These are phyloP conservation scores for Biscutella laevigata DNA, from an alignment of 441 rosid genomes.

Conservation along the genomic window DNA sequence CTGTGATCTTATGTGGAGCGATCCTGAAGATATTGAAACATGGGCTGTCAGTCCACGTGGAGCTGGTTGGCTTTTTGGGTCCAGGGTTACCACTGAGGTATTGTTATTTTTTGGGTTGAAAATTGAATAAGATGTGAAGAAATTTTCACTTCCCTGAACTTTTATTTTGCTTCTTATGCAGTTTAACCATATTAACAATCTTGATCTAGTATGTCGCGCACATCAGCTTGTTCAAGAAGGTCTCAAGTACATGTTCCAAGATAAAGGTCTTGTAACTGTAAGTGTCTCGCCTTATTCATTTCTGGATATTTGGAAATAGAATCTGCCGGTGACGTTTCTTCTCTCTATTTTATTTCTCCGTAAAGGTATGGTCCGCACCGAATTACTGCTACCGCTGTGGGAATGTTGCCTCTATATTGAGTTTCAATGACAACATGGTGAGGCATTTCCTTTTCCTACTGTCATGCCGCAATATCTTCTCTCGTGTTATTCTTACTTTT, in stretches of 20 bases:
- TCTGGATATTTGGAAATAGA: conserved; percentile 2
- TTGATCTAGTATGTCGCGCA: conserved; percentile 95
- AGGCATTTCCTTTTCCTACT: conserved; percentile 24
- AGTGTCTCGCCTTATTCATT: conserved; percentile 21
- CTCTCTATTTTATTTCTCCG: conserved; percentile 19
- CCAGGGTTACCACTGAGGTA: conserved; percentile 97
- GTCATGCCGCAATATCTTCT: background rate
- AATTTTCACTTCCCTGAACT: conserved; percentile 10
- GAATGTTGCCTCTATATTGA: conserved; percentile 95
- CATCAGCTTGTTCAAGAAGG: conserved; percentile 99
- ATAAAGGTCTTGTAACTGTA: conserved; percentile 98
- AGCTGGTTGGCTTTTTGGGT: conserved; percentile 99
- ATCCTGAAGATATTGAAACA: conserved; percentile 99
- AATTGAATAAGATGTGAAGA: background rate
- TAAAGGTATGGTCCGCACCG: conserved; percentile 99
- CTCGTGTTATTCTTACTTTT: background rate
- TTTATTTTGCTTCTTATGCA: conserved; percentile 31
- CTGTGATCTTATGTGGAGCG: conserved; percentile 99
- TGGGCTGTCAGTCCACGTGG: conserved; percentile 99
- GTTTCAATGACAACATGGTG: conserved; percentile 97
- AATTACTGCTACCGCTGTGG: conserved; percentile 99
- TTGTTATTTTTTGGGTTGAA: background rate
- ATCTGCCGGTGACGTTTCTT: conserved; percentile 19
- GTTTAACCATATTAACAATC: conserved; percentile 95
- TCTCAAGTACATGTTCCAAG: conserved; percentile 99